A percentile compares a stretch with the other conserved stretches of the same genome.
Conservation (phyloP, 768 basidiomycete genomes). For the Trametes punicea region DNA sequence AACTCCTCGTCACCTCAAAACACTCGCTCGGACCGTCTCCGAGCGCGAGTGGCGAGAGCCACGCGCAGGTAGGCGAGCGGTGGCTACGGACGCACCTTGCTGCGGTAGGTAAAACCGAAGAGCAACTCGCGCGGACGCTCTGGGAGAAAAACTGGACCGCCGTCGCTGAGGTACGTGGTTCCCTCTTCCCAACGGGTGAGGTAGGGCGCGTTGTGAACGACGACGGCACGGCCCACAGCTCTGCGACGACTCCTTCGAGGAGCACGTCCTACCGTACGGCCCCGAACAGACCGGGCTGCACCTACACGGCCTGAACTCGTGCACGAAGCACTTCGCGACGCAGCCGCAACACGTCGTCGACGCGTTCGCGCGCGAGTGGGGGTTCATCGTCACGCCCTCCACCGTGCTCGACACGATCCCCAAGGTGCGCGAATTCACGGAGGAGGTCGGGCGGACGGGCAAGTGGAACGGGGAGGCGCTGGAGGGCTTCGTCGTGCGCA, state of each 20-base stretch:
- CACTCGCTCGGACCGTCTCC: constrained; percentile 70
- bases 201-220: background rate
- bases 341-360: constrained; percentile 65
- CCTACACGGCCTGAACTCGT: constrained; percentile 85
- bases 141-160: constrained; percentile 88
- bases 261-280: constrained; percentile 87
- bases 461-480: constrained; percentile 81
- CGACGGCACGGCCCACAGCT: constrained; percentile 47
- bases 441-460: constrained; percentile 60
- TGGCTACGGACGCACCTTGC: constrained; percentile 77
- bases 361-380: constrained; percentile 84
- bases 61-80: constrained; percentile 77
- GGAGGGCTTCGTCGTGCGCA: constrained; percentile 94
- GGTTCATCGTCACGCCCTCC: constrained; percentile 78
- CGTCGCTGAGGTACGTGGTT: constrained; percentile 69
- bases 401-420: constrained; percentile 54
- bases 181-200: background rate
- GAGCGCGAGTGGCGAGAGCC: constrained; percentile 40
- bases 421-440: constrained; percentile 72
- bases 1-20: constrained; percentile 87
- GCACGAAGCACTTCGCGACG: constrained; percentile 64
- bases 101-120: constrained; percentile 60
- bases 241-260: constrained; percentile 96
- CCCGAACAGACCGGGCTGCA: constrained; percentile 85
- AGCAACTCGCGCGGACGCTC: constrained; percentile 66